Percentiles rank a stretch among this genome's conserved stretches.
Conservation (phyloP, 352 stramenopile genomes). For the Pythium myriotylum region DNA sequence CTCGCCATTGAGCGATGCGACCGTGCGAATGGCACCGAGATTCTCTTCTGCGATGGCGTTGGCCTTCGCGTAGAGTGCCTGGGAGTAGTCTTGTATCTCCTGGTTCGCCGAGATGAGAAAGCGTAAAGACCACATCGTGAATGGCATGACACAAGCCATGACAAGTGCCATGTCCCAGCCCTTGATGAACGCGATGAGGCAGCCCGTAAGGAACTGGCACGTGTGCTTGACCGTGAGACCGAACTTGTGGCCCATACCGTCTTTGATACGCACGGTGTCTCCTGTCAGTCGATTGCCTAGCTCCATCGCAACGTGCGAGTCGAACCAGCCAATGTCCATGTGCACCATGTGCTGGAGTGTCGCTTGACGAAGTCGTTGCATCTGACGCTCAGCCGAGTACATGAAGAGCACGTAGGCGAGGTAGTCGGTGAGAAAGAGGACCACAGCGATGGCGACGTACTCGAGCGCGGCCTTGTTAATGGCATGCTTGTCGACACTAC, state of each 20-base stretch:
- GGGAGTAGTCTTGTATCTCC: conserved; percentile 3
- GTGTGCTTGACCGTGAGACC: conserved; percentile 36
- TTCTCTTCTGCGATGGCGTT: conserved; percentile 35
- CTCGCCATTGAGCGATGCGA: conserved; percentile 30
- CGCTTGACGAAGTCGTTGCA: conserved; percentile 33
- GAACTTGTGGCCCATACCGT: conserved; percentile 48
- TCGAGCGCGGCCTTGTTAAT: conserved; percentile 34
- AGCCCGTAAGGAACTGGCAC: conserved; percentile 38
- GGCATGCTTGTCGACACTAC: conserved; percentile 12
- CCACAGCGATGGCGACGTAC: conserved; percentile 33
- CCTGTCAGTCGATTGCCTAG: conserved; percentile 35
- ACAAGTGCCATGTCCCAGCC: conserved; percentile 32
- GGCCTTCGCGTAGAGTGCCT: conserved; percentile 29
- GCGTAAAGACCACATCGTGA: conserved; percentile 21
- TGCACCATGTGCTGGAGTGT: conserved; percentile 38
- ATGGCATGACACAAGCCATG: conserved; percentile 30
- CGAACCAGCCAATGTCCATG: conserved; percentile 45
- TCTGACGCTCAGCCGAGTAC: conserved; percentile 38
- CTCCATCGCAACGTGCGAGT: conserved; percentile 29
- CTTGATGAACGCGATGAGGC: conserved; percentile 28
- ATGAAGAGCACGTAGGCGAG: conserved; percentile 31
- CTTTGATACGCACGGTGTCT: conserved; percentile 42
- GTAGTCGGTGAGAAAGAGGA: conserved; percentile 38
- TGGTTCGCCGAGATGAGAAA: conserved; percentile 22
- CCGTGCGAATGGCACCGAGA: conserved; percentile 29